Evolutionary conservation across 768 basidiomycete genomes (phyloP).

Genomic region (Leucosporidium scottii): DNA sequence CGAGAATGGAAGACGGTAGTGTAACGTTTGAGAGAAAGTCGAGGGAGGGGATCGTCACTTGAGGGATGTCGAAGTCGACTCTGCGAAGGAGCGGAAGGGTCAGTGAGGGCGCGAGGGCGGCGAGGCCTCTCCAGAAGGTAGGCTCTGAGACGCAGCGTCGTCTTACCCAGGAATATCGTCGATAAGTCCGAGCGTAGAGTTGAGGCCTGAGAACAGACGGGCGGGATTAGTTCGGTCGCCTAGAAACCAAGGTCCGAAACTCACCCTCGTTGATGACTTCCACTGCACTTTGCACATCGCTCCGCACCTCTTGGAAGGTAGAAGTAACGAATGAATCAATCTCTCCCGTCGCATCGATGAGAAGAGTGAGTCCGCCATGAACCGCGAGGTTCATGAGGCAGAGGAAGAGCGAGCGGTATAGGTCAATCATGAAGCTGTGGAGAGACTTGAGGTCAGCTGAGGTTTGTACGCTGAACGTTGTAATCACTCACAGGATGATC

Average conservation of each 20-base stretch:
- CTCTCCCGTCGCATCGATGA: conserved; percentile 76
- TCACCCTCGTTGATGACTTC: conserved; percentile 9
- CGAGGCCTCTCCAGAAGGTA: no score
- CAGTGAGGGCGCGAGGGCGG: neutral
- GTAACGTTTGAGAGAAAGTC: conserved; percentile 66
- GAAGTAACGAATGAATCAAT: conserved; percentile 45
- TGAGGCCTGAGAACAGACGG: neutral
- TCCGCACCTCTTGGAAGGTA: conserved; percentile 8
- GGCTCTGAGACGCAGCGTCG: no score
- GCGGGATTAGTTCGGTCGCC: no score
- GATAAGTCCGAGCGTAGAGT: conserved; percentile 2
- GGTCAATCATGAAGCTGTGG: conserved; percentile 89
- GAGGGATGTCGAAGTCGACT: conserved; percentile 50
- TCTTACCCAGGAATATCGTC: conserved; percentile 28
- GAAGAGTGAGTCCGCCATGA: conserved; percentile 65
- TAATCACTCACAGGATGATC: conserved; percentile 17
- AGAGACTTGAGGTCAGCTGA: no score
- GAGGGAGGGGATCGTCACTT: conserved; percentile 68
- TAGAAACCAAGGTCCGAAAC: no score
- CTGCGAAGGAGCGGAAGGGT: neutral
- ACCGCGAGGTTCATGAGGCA: conserved; percentile 89
- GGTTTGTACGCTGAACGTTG: no score
- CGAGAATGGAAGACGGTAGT: conserved; percentile 68
- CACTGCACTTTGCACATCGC: conserved; percentile 9
- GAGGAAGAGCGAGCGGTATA: conserved; percentile 85